phyloP scores from a whole-genome alignment of 1,284 basidiomycete species.

The Sparassis latifolia region DNA sequence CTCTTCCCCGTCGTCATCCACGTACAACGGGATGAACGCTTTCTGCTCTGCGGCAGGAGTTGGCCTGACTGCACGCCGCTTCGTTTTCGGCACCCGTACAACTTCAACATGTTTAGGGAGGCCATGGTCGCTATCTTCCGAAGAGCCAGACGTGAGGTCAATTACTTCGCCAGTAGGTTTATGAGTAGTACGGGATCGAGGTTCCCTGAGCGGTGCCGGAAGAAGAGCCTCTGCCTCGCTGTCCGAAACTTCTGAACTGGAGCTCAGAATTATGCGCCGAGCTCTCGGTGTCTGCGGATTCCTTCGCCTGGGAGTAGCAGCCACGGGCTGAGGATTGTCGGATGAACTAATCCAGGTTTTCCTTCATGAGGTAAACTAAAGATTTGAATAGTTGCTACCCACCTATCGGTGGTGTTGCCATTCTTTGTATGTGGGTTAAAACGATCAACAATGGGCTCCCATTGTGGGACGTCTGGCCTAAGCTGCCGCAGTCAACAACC shows the following conservation, averaged over 20 bases:
- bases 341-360: not conserved
- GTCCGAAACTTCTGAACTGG: not conserved
- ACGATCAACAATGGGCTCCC: not conserved
- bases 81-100: not conserved
- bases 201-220: not conserved
- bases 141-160: slow-evolving; percentile 16
- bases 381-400: not conserved
- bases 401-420: not conserved
- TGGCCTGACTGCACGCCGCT: not conserved
- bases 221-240: not conserved
- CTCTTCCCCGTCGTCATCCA: slow-evolving; percentile 18
- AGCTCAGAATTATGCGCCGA: slow-evolving; percentile 4
- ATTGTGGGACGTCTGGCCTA: no score
- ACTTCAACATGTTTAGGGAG: not conserved
- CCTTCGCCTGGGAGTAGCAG: not conserved
- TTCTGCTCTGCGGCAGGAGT: not conserved
- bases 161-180: slow-evolving; percentile 6
- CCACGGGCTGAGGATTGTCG: not conserved
- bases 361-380: not conserved
- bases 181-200: not conserved
- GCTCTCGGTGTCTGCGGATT: not conserved
- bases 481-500: no score
- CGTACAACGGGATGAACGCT: slow-evolving; percentile 8
- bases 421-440: not conserved
- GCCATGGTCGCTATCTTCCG: slow-evolving; percentile 3